phyloP scores from a whole-genome alignment of 306 rosid genomes.

The Oxytropis ochrocephala region DNA sequence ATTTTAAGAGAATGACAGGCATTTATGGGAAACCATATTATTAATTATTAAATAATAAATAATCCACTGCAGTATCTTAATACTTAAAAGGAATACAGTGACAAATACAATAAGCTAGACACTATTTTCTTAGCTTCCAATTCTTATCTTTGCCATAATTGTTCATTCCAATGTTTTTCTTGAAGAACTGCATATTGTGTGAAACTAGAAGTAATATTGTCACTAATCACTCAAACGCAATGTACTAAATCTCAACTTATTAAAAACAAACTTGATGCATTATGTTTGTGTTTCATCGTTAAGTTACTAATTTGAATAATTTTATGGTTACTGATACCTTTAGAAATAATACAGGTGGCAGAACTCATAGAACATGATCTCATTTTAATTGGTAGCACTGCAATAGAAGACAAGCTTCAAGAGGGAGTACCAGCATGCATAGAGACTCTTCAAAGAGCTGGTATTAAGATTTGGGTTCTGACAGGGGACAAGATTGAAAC shows the following conservation, averaged over 20 bases:
- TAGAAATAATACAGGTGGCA: slow-evolving; percentile 66
- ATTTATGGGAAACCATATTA: no score
- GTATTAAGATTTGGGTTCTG: slow-evolving; percentile 94
- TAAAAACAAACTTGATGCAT: not conserved
- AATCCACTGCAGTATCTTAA: no score
- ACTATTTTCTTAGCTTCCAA: not conserved
- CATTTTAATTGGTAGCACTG: slow-evolving; percentile 86
- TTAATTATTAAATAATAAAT: no score
- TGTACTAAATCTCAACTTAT: slow-evolving; percentile 6
- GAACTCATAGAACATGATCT: slow-evolving; percentile 89
- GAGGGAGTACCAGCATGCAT: slow-evolving; percentile 97
- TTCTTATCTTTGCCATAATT: slow-evolving; percentile 31
- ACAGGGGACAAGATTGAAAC: slow-evolving; percentile 99
- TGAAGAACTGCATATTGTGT: not conserved
- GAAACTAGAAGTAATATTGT: not conserved
- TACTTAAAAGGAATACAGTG: no score
- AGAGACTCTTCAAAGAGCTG: slow-evolving; percentile 90
- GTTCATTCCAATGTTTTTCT: not conserved
- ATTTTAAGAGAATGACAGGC: no score
- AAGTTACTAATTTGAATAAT: not conserved
- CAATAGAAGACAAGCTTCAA: slow-evolving; percentile 99
- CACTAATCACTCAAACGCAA: not conserved
- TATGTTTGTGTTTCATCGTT: slow-evolving; percentile 5
- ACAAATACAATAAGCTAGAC: not conserved
- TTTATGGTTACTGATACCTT: slow-evolving; percentile 12